Evolutionary conservation across 371 early-diverging fungal species (phyloP).

Genomic region (Dichotomocladium elegans): DNA sequence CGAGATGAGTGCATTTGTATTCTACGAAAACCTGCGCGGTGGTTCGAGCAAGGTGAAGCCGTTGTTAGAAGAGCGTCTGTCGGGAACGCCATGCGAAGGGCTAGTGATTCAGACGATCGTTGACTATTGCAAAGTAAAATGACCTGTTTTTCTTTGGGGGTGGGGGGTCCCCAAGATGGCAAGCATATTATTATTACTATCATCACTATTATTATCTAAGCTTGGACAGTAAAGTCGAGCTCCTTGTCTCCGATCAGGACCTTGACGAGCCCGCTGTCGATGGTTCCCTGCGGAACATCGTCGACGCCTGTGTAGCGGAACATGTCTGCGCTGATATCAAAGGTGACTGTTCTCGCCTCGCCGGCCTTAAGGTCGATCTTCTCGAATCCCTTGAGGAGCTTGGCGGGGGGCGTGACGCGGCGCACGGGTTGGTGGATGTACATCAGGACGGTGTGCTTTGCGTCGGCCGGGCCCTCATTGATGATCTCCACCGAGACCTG

Average conservation of each 20-base stretch:
- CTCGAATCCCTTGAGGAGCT: constrained; percentile 47
- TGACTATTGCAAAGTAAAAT: too few species aligned
- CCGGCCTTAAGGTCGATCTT: constrained; percentile 46
- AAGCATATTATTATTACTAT: too few species aligned
- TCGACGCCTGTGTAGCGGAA: constrained; percentile 34
- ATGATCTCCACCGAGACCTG: constrained; percentile 41
- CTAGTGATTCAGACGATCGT: constrained; percentile 10
- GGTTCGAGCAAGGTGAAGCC: constrained; percentile 6
- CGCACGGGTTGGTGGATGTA: constrained; percentile 59
- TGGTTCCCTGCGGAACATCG: constrained; percentile 13
- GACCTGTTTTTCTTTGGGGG: too few species aligned
- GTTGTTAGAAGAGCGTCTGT: background rate
- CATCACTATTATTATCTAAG: background rate
- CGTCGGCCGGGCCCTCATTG: constrained; percentile 46
- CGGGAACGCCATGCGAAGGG: background rate
- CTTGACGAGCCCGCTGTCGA: constrained; percentile 27
- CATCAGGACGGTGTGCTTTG: constrained; percentile 59
- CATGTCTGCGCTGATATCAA: constrained; percentile 31
- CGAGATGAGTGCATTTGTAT: constrained; percentile 21
- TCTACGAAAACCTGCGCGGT: constrained; percentile 20
- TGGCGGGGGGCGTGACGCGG: constrained; percentile 26
- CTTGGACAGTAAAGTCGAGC: constrained; percentile 9
- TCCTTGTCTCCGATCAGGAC: constrained; percentile 24
- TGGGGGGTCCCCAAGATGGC: too few species aligned
- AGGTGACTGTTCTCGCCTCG: constrained; percentile 38